Conservation (phyloP, 495 filamentous ascomycete genomes). For the Penicillium coffeae region DNA sequence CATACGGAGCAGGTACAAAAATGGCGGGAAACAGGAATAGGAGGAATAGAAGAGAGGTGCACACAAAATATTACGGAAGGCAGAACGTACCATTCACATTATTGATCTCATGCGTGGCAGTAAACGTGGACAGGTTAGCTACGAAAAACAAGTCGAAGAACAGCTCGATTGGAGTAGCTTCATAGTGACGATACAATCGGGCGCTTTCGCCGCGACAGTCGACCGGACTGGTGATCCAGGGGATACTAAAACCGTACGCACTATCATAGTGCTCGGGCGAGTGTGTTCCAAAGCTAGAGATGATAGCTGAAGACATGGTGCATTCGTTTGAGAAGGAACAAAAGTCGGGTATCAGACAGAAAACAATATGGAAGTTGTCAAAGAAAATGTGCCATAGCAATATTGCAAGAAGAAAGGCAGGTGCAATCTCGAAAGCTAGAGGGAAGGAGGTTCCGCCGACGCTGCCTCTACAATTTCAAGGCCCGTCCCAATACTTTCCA, state of each 20-base stretch:
- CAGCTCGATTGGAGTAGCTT: conserved; percentile 55
- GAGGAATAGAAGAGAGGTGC: no score
- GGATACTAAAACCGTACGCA: conserved; percentile 9
- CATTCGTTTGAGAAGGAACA: conserved; percentile 6
- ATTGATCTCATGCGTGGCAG: conserved; percentile 52
- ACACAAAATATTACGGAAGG: no score
- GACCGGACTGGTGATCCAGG: conserved; percentile 36
- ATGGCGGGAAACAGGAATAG: no score
- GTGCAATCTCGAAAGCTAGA: no score
- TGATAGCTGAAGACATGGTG: background rate
- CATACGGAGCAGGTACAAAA: no score
- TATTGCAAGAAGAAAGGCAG: no score
- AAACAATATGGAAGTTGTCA: no score
- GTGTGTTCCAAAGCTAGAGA: background rate
- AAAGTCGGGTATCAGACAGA: no score
- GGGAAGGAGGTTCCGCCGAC: conserved; percentile 29
- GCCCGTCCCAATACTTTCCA: conserved; percentile 41
- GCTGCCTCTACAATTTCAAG: conserved; percentile 24
- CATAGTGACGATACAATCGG: conserved; percentile 32
- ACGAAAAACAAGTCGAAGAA: conserved; percentile 71
- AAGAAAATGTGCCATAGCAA: no score
- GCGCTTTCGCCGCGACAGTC: conserved; percentile 19
- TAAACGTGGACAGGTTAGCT: conserved; percentile 63
- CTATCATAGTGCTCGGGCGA: conserved; percentile 15
- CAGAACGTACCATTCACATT: conserved; percentile 38